A percentile compares a stretch with the other conserved stretches of the same genome.
These are phyloP conservation scores for Centella asiatica DNA, from an alignment of 129 eudicot species.

Conservation along the genomic window DNA sequence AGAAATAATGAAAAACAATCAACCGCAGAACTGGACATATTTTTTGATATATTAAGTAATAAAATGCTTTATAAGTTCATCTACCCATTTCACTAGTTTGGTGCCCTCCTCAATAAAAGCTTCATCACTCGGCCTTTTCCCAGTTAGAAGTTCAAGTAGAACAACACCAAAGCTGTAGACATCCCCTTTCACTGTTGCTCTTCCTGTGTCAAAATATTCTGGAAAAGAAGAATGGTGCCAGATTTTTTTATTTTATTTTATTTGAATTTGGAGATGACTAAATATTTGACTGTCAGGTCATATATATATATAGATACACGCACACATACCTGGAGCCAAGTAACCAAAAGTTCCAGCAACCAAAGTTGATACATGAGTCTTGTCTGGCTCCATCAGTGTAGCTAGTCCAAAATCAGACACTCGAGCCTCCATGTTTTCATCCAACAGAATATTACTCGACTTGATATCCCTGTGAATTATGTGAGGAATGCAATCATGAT, in stretches of 20 bases:
- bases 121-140: slow-evolving; percentile 80
- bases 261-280: not conserved
- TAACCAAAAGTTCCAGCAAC: slow-evolving; percentile 97
- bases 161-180: slow-evolving; percentile 94
- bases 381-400: slow-evolving; percentile 77
- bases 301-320: not conserved
- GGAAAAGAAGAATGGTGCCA: slow-evolving; percentile 9
- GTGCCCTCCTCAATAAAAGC: slow-evolving; percentile 89
- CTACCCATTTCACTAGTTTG: slow-evolving; percentile 85
- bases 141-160: slow-evolving; percentile 80
- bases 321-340: slow-evolving; percentile 80
- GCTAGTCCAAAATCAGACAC: slow-evolving; percentile 94
- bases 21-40: not conserved
- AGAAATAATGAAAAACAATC: not conserved
- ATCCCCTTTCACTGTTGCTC: slow-evolving; percentile 88
- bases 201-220: slow-evolving; percentile 95
- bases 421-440: slow-evolving; percentile 74
- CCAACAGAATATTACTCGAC: slow-evolving; percentile 85
- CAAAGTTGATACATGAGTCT: slow-evolving; percentile 82
- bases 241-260: not conserved
- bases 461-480: slow-evolving; percentile 92
- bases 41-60: not conserved
- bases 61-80: slow-evolving; percentile 14
- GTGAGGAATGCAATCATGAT: slow-evolving; percentile 90
- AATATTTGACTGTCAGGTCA: not conserved